Evolutionary conservation across 2,329 filamentous ascomycete genomes (phyloP).

Genomic region (Pleoardoris graminearum): DNA sequence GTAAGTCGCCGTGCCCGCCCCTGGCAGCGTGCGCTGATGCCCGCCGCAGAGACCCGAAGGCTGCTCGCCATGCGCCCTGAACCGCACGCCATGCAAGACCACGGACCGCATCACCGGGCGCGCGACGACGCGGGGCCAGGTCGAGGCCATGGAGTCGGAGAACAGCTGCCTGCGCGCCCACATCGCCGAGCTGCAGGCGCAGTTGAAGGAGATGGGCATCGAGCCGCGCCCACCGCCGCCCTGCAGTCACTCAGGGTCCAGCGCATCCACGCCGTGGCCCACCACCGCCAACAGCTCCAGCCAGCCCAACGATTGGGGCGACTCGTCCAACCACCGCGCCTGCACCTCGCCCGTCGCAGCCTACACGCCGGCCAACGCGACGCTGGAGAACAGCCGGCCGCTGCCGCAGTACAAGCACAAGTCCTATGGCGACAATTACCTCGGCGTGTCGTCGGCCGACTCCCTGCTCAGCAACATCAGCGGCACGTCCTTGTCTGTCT

Average conservation of each 20-base stretch:
- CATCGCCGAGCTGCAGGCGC: slow-evolving; percentile 69
- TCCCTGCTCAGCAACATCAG: slow-evolving; percentile 72
- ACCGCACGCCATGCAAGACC: slow-evolving; percentile 77
- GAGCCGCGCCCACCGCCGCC: slow-evolving; percentile 58
- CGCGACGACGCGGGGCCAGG: slow-evolving; percentile 76
- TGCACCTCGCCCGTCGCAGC: slow-evolving; percentile 32
- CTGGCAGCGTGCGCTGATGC: background rate
- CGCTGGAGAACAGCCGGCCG: slow-evolving; percentile 23
- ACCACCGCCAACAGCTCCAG: slow-evolving; percentile 2
- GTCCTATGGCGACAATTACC: slow-evolving; percentile 63
- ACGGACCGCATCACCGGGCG: slow-evolving; percentile 86
- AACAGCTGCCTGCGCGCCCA: slow-evolving; percentile 68
- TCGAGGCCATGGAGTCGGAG: slow-evolving; percentile 75
- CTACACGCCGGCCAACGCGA: slow-evolving; percentile 26
- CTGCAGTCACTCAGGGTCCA: slow-evolving; percentile 34
- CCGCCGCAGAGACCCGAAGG: slow-evolving; percentile 64
- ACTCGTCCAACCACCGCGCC: slow-evolving; percentile 21
- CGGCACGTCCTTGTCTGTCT: slow-evolving; percentile 74
- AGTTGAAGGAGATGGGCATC: slow-evolving; percentile 64
- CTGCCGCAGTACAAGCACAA: slow-evolving; percentile 54
- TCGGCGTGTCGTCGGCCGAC: slow-evolving; percentile 66
- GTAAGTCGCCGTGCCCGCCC: background rate
- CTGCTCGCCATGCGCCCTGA: slow-evolving; percentile 79
- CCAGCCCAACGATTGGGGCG: slow-evolving; percentile 26
- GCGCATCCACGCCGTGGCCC: slow-evolving; percentile 22